Conservation (phyloP, 2,329 filamentous ascomycete genomes). For the Penicillium corylophilum region DNA sequence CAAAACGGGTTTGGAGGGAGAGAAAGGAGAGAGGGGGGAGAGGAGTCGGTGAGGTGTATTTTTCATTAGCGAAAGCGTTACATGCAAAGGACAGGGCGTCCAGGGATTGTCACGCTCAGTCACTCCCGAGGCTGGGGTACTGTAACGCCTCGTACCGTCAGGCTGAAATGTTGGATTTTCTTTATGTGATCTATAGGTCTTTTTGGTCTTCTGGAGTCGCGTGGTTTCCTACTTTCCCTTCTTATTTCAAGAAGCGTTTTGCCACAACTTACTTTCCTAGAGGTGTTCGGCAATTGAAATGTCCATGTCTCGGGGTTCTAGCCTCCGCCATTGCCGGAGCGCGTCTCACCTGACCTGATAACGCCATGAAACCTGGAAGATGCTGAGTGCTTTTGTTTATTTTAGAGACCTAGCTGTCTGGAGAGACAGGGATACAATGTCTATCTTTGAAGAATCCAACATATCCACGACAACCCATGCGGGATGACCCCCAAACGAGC, state of each 20-base stretch:
- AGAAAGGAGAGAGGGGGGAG: conserved; percentile 15
- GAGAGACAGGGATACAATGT: background rate
- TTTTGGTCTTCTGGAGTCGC: background rate
- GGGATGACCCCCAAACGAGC: background rate
- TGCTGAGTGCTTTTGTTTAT: background rate
- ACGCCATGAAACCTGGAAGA: background rate
- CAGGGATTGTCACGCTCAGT: background rate
- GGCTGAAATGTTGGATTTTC: conserved; percentile 3
- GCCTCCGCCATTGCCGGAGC: conserved; percentile 1
- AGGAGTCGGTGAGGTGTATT: conserved; percentile 29
- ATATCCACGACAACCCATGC: background rate
- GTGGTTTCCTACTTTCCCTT: background rate
- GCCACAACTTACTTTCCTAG: background rate
- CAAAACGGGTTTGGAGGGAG: conserved; percentile 14
- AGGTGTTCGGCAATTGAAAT: background rate
- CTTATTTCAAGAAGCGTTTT: no score
- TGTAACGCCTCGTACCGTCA: conserved; percentile 5
- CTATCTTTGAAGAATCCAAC: background rate
- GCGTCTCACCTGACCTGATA: conserved; percentile 3
- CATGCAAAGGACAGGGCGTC: background rate
- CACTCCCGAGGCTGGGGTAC: conserved; percentile 1
- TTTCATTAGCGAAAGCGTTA: conserved; percentile 19
- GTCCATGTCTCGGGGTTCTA: conserved; percentile 1
- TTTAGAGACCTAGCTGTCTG: background rate
- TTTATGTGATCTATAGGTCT: background rate